Evolutionary conservation across 2,329 filamentous ascomycete species (phyloP).

Genomic region (Pseudogymnoascus sp.): DNA sequence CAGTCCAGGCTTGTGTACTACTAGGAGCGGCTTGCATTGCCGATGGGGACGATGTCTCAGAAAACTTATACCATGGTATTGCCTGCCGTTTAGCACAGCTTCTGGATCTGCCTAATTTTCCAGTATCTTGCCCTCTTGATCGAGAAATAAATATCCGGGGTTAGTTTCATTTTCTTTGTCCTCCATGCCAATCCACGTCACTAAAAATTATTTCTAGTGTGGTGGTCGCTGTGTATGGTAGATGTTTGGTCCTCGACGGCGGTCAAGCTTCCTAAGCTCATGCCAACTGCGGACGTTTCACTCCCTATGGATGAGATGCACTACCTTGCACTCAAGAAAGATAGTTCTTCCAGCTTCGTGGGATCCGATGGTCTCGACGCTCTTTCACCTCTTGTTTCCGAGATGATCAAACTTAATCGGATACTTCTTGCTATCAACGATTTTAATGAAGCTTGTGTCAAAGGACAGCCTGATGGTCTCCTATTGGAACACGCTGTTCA

Average conservation of each 20-base stretch:
- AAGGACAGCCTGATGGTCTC: constrained; percentile 20
- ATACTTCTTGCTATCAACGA: constrained; percentile 37
- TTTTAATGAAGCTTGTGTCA: constrained; percentile 30
- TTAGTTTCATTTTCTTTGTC: constrained; percentile 6
- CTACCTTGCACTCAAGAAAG: neutral
- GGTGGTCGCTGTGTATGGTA: constrained; percentile 21
- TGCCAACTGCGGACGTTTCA: constrained; percentile 15
- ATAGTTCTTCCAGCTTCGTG: neutral
- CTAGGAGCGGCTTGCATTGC: constrained; percentile 18
- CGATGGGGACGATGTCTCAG: constrained; percentile 16
- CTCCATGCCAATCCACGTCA: neutral
- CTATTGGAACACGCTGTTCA: constrained; percentile 22
- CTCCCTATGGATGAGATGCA: constrained; percentile 18
- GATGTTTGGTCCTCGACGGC: constrained; percentile 22
- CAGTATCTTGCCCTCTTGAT: constrained; percentile 14
- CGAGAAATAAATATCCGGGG: constrained; percentile 19
- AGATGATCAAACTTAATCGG: constrained; percentile 35
- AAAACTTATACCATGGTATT: constrained; percentile 19
- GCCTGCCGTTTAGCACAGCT: constrained; percentile 20
- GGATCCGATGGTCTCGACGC: neutral
- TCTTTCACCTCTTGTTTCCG: constrained; percentile 20
- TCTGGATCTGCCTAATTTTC: constrained; percentile 16
- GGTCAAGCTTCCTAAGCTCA: constrained; percentile 17
- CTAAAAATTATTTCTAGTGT: constrained; percentile 14
- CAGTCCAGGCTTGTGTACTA: constrained; percentile 20